phyloP scores from a whole-genome alignment of 306 rosid species.

The Castanea crenata region DNA sequence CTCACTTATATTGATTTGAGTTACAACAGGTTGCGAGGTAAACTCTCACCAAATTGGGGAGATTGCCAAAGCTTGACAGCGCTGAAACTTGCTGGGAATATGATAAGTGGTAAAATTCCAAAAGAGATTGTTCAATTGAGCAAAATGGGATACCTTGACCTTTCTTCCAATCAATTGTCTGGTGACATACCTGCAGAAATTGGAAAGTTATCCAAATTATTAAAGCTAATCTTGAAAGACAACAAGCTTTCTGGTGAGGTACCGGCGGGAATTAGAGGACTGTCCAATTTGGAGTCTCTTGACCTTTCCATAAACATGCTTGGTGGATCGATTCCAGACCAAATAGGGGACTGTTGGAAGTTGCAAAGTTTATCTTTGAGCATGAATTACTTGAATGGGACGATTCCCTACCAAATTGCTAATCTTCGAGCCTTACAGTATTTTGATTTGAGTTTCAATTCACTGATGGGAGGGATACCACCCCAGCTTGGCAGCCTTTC shows the following conservation, averaged over 20 bases:
- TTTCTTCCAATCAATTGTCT: slow-evolving; percentile 43
- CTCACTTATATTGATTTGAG: slow-evolving; percentile 56
- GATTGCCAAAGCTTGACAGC: slow-evolving; percentile 36
- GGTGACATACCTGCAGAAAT: slow-evolving; percentile 49
- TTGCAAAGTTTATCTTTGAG: slow-evolving; percentile 18
- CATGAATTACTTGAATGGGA: slow-evolving; percentile 23
- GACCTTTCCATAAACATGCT: too few species aligned
- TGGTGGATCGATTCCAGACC: slow-evolving; percentile 20
- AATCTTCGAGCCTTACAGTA: slow-evolving; percentile 18
- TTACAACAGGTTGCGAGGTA: slow-evolving; percentile 41
- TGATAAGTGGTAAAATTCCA: slow-evolving; percentile 42
- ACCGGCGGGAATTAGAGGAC: too few species aligned
- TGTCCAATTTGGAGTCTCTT: too few species aligned
- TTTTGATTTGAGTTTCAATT: slow-evolving; percentile 31
- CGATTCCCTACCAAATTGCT: slow-evolving; percentile 27
- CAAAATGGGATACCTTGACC: slow-evolving; percentile 31
- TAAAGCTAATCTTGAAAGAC: slow-evolving; percentile 18
- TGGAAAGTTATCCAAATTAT: slow-evolving; percentile 31
- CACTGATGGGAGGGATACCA: slow-evolving; percentile 24
- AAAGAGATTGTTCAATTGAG: slow-evolving; percentile 33
- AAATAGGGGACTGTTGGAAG: slow-evolving; percentile 22
- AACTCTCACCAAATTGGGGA: slow-evolving; percentile 47
- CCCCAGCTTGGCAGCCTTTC: slow-evolving; percentile 9
- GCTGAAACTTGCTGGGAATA: slow-evolving; percentile 38
- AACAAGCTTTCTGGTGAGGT: slow-evolving; percentile 23